Percentiles rank a stretch among this genome's conserved stretches.
Evolutionary conservation across 441 rosid genomes (phyloP).

Genomic region (Rhodomyrtus psidioides): DNA sequence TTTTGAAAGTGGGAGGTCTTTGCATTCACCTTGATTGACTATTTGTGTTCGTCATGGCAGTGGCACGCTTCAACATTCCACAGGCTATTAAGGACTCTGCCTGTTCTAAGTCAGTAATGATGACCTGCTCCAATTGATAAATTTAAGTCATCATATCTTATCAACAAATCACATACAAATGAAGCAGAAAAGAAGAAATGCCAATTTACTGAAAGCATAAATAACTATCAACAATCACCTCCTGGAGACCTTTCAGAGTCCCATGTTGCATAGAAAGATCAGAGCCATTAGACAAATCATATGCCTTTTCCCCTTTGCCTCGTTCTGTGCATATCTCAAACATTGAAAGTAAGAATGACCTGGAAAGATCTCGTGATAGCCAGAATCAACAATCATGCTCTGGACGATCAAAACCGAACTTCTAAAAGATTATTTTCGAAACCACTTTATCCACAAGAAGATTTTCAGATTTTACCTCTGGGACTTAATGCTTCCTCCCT

Average conservation of each 20-base stretch:
- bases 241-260: slow-evolving; percentile 59
- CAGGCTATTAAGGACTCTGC: slow-evolving; percentile 63
- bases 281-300: slow-evolving; percentile 57
- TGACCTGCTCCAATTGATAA: slow-evolving; percentile 31
- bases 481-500: slow-evolving; percentile 7
- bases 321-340: slow-evolving; percentile 82
- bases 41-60: slow-evolving; percentile 75
- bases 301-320: slow-evolving; percentile 66
- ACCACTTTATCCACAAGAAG: neutral
- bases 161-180: neutral
- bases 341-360: slow-evolving; percentile 59
- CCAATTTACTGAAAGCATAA: neutral
- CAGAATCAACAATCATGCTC: neutral
- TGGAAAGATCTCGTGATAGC: slow-evolving; percentile 14
- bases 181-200: neutral
- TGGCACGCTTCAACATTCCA: slow-evolving; percentile 80
- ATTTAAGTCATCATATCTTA: neutral
- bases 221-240: slow-evolving; percentile 29
- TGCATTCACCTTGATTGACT: slow-evolving; percentile 68
- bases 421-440: neutral
- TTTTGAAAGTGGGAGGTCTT: neutral
- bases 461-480: slow-evolving; percentile 25
- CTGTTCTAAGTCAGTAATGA: slow-evolving; percentile 39
- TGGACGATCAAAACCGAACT: neutral
- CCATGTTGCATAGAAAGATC: slow-evolving; percentile 69